Evolutionary conservation across 2,329 filamentous ascomycete genomes (phyloP), one percentile per base, ranked within the genome.

Genomic region (Cercospora sesami): DNA sequence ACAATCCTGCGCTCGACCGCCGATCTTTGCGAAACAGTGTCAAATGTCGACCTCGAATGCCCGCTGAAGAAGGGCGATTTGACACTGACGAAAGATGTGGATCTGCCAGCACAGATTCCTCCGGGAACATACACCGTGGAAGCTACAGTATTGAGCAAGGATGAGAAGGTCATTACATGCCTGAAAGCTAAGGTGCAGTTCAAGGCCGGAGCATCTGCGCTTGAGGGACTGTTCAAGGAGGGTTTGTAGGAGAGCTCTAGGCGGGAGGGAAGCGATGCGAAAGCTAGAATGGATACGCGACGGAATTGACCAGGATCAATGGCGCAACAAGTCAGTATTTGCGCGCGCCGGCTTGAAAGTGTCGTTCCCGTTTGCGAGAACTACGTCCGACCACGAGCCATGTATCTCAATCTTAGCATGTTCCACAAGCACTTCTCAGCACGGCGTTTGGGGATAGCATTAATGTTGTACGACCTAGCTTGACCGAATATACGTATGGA

Each of bases 71-170:
- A 92, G 81, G 94, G 94, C 68, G 82, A 88, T 23, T 84, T 93
- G 77, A 74, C 71, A 18, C 82, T 99, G 73, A 87, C 83, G 73
- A 98, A 98, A 85, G 85, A 89, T 21, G 92, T 98, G 65, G 88
- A 94, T 42, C 85, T 99, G 69, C 95, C 95, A 63, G 87, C 85
- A 73, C 87, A 96, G 81, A 95, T 98, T 73, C 94, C 94, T 78
- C 91, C 92, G 68, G 95, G 94, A 78, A 94, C 89, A 77, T 99
- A 97, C 86, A 91, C 87, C 18, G 95, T 99, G 39, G 82, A 90
- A 45, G 95, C 94, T 51, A 92, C 98, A 78, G 94, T 96, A 60
- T 90, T 88, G 81, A 93, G 87, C 73, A 85, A 83, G 69, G 89
- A 96, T 62, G 84, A 88, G 72, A 84, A 89, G 72, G 89, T 88